Evolutionary conservation across 1,284 basidiomycete species (phyloP).

Genomic region (Cryptococcus deneoformans): DNA sequence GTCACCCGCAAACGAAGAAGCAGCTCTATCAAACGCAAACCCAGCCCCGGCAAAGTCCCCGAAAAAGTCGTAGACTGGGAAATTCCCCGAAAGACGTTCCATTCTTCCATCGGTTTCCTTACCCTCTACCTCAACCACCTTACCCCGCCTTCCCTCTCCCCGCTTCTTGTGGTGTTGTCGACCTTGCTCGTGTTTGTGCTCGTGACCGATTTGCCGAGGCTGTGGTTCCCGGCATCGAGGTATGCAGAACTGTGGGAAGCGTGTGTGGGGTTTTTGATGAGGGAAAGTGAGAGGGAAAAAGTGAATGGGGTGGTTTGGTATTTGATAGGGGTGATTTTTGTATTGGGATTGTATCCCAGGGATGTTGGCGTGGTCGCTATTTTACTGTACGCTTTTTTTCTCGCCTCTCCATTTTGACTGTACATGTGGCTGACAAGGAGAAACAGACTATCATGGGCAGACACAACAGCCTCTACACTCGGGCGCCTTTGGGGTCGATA

Average conservation of each 20-base stretch:
- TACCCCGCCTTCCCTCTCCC: constrained; percentile 49
- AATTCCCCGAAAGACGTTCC: constrained; percentile 85
- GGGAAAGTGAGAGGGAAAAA: constrained; percentile 80
- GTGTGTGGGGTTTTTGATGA: constrained; percentile 84
- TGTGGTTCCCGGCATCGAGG: constrained; percentile 56
- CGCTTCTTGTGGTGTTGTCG: constrained; percentile 65
- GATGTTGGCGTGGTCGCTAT: constrained; percentile 87
- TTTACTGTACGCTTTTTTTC: constrained; percentile 63
- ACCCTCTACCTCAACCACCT: constrained; percentile 65
- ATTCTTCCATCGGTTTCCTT: constrained; percentile 90
- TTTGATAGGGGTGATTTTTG: constrained; percentile 82
- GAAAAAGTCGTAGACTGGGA: constrained; percentile 57
- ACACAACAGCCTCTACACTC: constrained; percentile 90
- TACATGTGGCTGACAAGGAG: constrained; percentile 1
- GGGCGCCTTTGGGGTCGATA: constrained; percentile 78
- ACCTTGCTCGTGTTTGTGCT: constrained; percentile 67
- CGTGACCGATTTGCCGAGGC: constrained; percentile 73
- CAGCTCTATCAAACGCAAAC: constrained; percentile 38
- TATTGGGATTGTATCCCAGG: constrained; percentile 73
- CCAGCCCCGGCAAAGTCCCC: constrained; percentile 42
- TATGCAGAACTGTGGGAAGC: constrained; percentile 77
- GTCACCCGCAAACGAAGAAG: constrained; percentile 29
- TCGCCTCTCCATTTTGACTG: neutral
- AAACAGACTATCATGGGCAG: constrained; percentile 87
- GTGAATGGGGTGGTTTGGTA: constrained; percentile 96